These are phyloP conservation scores for Arthrobotrys pseudoclavata DNA, from an alignment of 2,329 filamentous ascomycete genomes.

Conservation along the genomic window DNA sequence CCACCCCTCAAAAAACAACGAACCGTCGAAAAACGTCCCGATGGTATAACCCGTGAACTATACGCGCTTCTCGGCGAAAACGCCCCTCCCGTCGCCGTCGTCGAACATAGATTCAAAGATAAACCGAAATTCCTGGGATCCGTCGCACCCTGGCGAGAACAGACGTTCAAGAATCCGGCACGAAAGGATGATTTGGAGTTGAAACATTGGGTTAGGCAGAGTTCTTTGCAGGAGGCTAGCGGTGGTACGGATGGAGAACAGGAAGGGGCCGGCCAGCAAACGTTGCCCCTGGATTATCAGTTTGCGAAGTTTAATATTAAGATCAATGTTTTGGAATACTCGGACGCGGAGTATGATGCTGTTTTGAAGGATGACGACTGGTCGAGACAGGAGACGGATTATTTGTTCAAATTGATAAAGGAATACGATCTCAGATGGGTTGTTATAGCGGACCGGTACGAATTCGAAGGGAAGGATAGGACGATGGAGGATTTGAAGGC, in stretches of 20 bases:
- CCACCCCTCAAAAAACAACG: conserved; percentile 64
- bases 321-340: conserved; percentile 83
- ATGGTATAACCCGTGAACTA: conserved; percentile 64
- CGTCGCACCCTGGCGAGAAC: conserved; percentile 62
- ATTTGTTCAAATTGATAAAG: conserved; percentile 79
- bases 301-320: conserved; percentile 92
- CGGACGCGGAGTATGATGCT: conserved; percentile 85
- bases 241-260: conserved; percentile 62
- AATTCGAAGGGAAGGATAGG: conserved; percentile 74
- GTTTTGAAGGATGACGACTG: conserved; percentile 82
- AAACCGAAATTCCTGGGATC: conserved; percentile 63
- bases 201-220: conserved; percentile 83
- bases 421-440: conserved; percentile 92
- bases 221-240: conserved; percentile 63
- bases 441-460: conserved; percentile 91
- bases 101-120: conserved; percentile 64
- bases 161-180: conserved; percentile 79
- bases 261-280: conserved; percentile 64
- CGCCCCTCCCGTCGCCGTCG: conserved; percentile 63
- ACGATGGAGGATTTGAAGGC: conserved; percentile 91
- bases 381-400: conserved; percentile 94
- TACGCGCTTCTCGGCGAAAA: conserved; percentile 64
- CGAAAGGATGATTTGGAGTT: conserved; percentile 79
- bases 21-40: conserved; percentile 64
- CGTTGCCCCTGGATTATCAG: conserved; percentile 67